These are phyloP conservation scores for Stephania cephalantha DNA, from an alignment of 164 flowering plant species.

Conservation along the genomic window DNA sequence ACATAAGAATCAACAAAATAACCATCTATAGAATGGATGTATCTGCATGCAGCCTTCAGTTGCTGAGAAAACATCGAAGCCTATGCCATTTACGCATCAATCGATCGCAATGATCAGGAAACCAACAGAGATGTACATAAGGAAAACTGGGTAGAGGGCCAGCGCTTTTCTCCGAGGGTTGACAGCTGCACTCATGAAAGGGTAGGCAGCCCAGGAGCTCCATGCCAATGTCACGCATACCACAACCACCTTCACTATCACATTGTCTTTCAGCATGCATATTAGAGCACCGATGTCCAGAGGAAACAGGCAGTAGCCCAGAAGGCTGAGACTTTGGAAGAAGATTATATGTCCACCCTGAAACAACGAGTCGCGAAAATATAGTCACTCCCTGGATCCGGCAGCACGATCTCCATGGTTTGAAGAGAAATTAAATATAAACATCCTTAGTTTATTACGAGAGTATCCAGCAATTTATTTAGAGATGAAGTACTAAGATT, in stretches of 20 bases:
- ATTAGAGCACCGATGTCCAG: slow-evolving; percentile 79
- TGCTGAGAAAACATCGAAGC: background rate
- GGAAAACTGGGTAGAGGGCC: slow-evolving; percentile 91
- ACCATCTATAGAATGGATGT: slow-evolving; percentile 1
- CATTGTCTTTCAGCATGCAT: slow-evolving; percentile 82
- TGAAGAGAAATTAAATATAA: background rate
- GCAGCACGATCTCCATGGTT: background rate
- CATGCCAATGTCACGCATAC: slow-evolving; percentile 85
- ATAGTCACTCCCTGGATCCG: background rate
- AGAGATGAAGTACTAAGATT: background rate
- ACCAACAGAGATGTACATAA: slow-evolving; percentile 96
- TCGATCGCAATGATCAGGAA: slow-evolving; percentile 94
- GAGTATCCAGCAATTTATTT: background rate
- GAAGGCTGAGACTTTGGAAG: slow-evolving; percentile 93
- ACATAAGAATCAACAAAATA: slow-evolving; percentile 16
- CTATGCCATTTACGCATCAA: slow-evolving; percentile 11
- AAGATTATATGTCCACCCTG: slow-evolving; percentile 97
- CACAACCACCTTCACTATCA: slow-evolving; percentile 61
- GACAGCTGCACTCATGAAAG: slow-evolving; percentile 99
- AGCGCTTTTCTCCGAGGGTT: slow-evolving; percentile 94
- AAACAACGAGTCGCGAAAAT: slow-evolving; percentile 2
- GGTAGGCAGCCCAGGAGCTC: slow-evolving; percentile 99
- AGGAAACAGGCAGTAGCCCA: slow-evolving; percentile 94
- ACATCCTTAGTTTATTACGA: background rate
- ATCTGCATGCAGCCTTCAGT: slow-evolving; percentile 7